These are phyloP conservation scores for Biscogniauxia marginata DNA, from an alignment of 2,329 filamentous ascomycete species.

Conservation along the genomic window DNA sequence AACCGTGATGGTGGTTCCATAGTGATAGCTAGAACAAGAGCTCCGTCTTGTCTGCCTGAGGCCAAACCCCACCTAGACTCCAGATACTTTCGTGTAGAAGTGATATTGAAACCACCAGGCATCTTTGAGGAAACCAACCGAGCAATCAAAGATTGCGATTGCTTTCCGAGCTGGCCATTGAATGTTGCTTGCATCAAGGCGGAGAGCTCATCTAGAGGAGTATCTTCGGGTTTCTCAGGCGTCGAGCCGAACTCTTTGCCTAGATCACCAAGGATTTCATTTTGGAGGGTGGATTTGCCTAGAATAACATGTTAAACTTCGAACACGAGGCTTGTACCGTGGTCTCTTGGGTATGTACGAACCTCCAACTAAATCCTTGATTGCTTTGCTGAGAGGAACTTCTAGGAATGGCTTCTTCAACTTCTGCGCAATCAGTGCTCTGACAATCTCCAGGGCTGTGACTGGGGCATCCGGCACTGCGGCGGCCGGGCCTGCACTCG, in stretches of 20 bases:
- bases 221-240: constrained; percentile 97
- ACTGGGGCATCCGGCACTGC: constrained; percentile 85
- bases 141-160: constrained; percentile 88
- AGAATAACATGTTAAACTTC: constrained; percentile 14
- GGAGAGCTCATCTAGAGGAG: constrained; percentile 90
- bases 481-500: constrained; percentile 81
- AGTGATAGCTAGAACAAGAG: constrained; percentile 82
- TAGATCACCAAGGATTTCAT: constrained; percentile 95
- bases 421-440: constrained; percentile 91
- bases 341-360: constrained; percentile 38
- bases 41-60: constrained; percentile 85
- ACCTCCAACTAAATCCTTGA: constrained; percentile 98
- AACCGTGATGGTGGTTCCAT: constrained; percentile 89
- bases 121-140: constrained; percentile 98
- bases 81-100: constrained; percentile 88
- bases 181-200: constrained; percentile 98
- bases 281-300: constrained; percentile 98
- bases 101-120: constrained; percentile 99
- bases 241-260: constrained; percentile 98
- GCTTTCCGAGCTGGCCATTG: constrained; percentile 96
- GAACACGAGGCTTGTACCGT: background rate
- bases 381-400: constrained; percentile 90
- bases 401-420: constrained; percentile 91
- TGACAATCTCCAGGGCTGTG: constrained; percentile 83
- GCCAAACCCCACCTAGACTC: constrained; percentile 91